These are phyloP conservation scores for Phaffomyces thermotolerans DNA, from an alignment of 805 yeast species.

Conservation along the genomic window DNA sequence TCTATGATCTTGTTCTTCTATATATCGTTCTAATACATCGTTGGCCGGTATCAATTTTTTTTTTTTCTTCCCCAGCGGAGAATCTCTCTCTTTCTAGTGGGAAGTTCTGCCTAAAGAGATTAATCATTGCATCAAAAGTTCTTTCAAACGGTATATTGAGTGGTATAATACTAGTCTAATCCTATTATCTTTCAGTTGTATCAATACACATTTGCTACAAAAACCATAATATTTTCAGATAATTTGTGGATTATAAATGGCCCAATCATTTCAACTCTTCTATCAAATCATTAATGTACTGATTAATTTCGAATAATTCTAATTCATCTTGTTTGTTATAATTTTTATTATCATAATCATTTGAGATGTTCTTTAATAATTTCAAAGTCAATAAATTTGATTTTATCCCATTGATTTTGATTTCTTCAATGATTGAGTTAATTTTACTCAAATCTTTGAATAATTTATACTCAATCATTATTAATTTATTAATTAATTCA, in stretches of 20 bases:
- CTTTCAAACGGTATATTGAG: no score
- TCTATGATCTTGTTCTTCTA: background rate
- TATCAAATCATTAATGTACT: slow-evolving; percentile 4
- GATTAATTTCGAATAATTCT: slow-evolving; percentile 3
- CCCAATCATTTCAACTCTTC: background rate
- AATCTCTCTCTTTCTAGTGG: no score
- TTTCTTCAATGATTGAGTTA: slow-evolving; percentile 30
- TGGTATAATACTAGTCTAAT: no score
- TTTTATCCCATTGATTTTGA: slow-evolving; percentile 34
- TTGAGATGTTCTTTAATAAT: slow-evolving; percentile 6
- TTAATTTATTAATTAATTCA: slow-evolving; percentile 29
- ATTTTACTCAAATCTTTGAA: slow-evolving; percentile 31
- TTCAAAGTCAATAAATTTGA: slow-evolving; percentile 28
- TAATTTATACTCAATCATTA: slow-evolving; percentile 32
- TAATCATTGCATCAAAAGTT: no score
- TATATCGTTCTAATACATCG: background rate
- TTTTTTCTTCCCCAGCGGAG: no score
- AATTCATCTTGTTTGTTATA: slow-evolving; percentile 5
- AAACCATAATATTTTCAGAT: no score
- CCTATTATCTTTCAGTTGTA: no score
- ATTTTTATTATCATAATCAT: slow-evolving; percentile 2
- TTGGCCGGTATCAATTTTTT: no score
- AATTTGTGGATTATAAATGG: no score
- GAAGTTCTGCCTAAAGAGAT: no score
- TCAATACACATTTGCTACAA: no score